Conservation (phyloP, 2,329 filamentous ascomycete genomes). For the Aspergillus niger region DNA sequence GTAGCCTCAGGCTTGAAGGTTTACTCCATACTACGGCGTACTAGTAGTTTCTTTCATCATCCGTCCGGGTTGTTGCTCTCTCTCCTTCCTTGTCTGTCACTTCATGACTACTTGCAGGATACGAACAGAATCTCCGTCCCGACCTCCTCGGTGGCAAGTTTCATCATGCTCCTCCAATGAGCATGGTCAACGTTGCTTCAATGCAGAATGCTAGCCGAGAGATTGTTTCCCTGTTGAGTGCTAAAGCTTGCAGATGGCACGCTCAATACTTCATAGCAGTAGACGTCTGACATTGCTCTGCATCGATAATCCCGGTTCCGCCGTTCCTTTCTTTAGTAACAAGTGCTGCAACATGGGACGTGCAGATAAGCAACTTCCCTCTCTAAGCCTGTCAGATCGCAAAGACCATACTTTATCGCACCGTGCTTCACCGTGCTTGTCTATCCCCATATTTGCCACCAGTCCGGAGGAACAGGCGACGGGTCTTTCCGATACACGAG, state of each 20-base stretch:
- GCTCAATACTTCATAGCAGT: background rate
- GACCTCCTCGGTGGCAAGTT: constrained; percentile 16
- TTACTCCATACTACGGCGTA: constrained; percentile 6
- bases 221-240: background rate
- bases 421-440: background rate
- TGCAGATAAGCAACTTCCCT: constrained; percentile 1
- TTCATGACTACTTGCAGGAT: background rate
- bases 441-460: constrained; percentile 14
- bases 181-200: background rate
- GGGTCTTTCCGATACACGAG: background rate
- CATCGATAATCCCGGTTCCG: background rate
- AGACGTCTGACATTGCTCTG: background rate
- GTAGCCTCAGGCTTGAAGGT: constrained; percentile 16
- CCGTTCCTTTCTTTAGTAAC: background rate
- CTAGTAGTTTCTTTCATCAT: background rate
- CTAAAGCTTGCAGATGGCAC: constrained; percentile 3
- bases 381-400: constrained; percentile 16
- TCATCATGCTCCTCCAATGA: background rate
- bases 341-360: background rate
- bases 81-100: background rate
- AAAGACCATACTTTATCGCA: constrained; percentile 9
- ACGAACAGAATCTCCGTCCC: constrained; percentile 4
- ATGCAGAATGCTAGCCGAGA: constrained; percentile 1
- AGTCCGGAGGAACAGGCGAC: background rate
- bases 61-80: background rate